Evolutionary conservation across 225 moss, liverwort and hornwort genomes (phyloP).

Genomic region (Climacium dendroides): DNA sequence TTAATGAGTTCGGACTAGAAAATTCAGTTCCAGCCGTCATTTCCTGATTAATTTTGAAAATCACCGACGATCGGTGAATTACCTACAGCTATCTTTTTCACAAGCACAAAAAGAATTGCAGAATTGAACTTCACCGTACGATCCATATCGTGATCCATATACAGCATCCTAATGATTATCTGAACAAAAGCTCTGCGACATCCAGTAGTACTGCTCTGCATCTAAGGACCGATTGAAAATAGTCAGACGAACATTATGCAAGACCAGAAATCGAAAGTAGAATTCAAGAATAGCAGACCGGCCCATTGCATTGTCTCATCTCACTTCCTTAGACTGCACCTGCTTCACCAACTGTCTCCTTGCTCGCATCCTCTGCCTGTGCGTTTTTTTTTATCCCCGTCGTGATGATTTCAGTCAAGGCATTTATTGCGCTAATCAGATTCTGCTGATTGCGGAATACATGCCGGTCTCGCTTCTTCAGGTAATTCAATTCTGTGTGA

Average conservation of each 20-base stretch:
- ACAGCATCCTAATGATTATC: background rate
- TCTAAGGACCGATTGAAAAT: background rate
- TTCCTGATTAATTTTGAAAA: background rate
- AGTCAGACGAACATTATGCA: background rate
- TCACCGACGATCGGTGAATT: background rate
- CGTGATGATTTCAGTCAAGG: background rate
- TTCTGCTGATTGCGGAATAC: background rate
- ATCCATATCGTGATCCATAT: background rate
- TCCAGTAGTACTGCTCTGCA: background rate
- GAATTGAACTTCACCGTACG: background rate
- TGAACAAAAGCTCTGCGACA: background rate
- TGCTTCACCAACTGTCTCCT: background rate
- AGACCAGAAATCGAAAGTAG: background rate
- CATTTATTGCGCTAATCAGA: background rate
- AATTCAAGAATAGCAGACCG: background rate
- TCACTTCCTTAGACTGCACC: no score
- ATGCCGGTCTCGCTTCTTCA: background rate
- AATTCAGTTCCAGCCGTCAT: background rate
- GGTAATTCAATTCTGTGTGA: background rate
- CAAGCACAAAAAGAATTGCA: background rate
- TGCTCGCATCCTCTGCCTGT: background rate
- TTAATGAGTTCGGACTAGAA: background rate
- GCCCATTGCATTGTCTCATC: background rate
- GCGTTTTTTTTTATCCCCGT: background rate
- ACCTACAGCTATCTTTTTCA: background rate